A percentile compares a stretch with the other conserved stretches of the same genome.
phyloP scores from a whole-genome alignment of 1,284 basidiomycete genomes.

The Cerioporus squamosus region DNA sequence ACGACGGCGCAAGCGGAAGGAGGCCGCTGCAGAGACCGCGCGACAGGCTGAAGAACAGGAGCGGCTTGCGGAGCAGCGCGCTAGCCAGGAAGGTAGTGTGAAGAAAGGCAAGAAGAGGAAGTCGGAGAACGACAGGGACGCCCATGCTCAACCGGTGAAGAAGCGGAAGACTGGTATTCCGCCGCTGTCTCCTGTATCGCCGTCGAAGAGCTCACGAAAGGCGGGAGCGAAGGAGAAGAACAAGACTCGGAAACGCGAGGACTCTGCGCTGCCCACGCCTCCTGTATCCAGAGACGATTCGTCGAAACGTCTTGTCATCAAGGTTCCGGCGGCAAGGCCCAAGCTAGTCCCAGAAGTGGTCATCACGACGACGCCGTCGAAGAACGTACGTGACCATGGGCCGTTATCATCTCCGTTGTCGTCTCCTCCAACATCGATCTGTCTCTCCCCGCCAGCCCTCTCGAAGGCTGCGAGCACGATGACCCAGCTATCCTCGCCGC shows the following conservation, averaged over 20 bases:
- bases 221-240: not conserved
- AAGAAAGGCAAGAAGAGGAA: constrained; percentile 31
- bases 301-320: constrained; percentile 23
- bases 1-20: constrained; percentile 9
- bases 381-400: not conserved
- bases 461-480: not conserved
- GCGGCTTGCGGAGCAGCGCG: constrained; percentile 9
- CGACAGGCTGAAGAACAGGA: constrained; percentile 15
- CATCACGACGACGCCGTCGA: constrained; percentile 9
- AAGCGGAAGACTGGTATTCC: constrained; percentile 22
- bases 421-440: constrained; percentile 8
- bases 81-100: constrained; percentile 3
- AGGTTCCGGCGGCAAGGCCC: constrained; percentile 19
- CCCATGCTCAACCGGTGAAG: constrained; percentile 12
- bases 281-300: constrained; percentile 14
- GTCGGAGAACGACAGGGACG: constrained; percentile 9
- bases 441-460: not conserved
- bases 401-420: constrained; percentile 15
- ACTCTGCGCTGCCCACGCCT: constrained; percentile 12
- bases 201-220: constrained; percentile 6
- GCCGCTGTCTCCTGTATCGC: constrained; percentile 22
- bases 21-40: constrained; percentile 22
- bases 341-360: constrained; percentile 23
- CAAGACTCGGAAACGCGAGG: constrained; percentile 6
- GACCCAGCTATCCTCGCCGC: constrained; percentile 2